Conservation (phyloP, 441 rosid species). For the Francoa sonchifolia region DNA sequence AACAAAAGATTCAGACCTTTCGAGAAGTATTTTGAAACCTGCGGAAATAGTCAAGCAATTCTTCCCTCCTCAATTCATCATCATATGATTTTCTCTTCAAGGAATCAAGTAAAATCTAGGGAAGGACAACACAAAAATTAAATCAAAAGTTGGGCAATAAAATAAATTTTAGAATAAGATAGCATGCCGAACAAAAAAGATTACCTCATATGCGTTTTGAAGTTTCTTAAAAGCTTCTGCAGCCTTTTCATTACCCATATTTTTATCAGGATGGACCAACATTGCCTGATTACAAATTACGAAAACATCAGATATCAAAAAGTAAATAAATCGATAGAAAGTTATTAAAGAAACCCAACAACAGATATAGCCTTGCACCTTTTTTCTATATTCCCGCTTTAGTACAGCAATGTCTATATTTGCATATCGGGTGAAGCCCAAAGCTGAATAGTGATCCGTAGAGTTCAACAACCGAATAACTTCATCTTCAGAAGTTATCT, state of each 20-base stretch:
- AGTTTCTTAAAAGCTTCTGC: conserved; percentile 97
- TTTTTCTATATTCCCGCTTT: conserved; percentile 87
- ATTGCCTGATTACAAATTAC: conserved; percentile 49
- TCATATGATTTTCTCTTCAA: conserved; percentile 69
- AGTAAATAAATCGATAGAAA: conserved; percentile 1
- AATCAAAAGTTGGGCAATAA: conserved; percentile 6
- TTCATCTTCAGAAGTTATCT: conserved; percentile 85
- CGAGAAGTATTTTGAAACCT: conserved; percentile 63
- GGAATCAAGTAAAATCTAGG: conserved; percentile 72
- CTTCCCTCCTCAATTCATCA: conserved; percentile 80
- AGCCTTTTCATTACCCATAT: conserved; percentile 94
- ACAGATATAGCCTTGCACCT: conserved; percentile 34
- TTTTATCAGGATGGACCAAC: conserved; percentile 99
- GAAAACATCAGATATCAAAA: conserved; percentile 5
- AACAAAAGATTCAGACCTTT: conserved; percentile 37
- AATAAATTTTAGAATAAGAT: conserved; percentile 9
- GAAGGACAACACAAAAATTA: conserved; percentile 6
- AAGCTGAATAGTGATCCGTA: conserved; percentile 67
- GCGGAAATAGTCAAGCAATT: conserved; percentile 59
- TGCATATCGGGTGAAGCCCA: conserved; percentile 59
- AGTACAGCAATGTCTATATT: conserved; percentile 56
- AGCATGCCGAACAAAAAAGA: conserved; percentile 8
- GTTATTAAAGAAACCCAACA: background rate
- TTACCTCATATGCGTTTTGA: conserved; percentile 95
- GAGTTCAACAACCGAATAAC: conserved; percentile 70